Base-by-base conservation (phyloP, 768 basidiomycete species). In the Phylloporus scabripes region DNA sequence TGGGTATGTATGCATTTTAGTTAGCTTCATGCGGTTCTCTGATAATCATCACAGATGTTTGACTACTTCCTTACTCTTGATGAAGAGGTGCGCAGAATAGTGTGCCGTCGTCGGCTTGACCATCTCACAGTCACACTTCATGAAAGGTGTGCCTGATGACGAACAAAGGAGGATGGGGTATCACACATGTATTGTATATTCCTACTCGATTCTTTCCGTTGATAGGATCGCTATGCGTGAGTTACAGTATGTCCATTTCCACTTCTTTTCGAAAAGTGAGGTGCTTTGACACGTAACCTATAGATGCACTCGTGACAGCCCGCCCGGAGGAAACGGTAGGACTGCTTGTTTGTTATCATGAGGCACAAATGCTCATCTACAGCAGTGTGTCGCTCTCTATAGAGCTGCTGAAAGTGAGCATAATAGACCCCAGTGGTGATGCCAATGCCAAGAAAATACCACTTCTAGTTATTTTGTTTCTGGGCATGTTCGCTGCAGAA, bases 61-160 rank as follows among this genome's bases (percentile, higher is more conserved):
- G 52, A 54, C 24, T 54, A 54, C 37, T 17, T 54, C 12, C 52
- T 54, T 24, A 48, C 52, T 6, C n/a, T 54, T 26, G 42, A 54
- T 9, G 38, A 54, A 48, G 53, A 54, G 42, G 53, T 48, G 23
- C 8, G 51, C 21, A n/a, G n/a, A 32, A 28, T 7, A 37, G 11
- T 7, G 6, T 14, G 6, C 11, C 4, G 6, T 37, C 8, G 14
- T 6, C 37, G 37, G 12, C 28, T 17, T 5, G 24, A 28, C n/a
- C 12, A 34, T n/a, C n/a, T n/a, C n/a, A n/a, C n/a, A n/a, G n/a
- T 37, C 11, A 36, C 24, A 3, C 15, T 37, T 23, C 5, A 20
- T 40, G 7, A 17, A 42, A 53, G 52, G 52, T 42, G 29, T 23
- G 24, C 20, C 17, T 54, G 42, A 33, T 54, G 31, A 53, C 24